Base-by-base conservation (phyloP, 2,329 filamentous ascomycete genomes). In the Neonectria magnoliae region DNA sequence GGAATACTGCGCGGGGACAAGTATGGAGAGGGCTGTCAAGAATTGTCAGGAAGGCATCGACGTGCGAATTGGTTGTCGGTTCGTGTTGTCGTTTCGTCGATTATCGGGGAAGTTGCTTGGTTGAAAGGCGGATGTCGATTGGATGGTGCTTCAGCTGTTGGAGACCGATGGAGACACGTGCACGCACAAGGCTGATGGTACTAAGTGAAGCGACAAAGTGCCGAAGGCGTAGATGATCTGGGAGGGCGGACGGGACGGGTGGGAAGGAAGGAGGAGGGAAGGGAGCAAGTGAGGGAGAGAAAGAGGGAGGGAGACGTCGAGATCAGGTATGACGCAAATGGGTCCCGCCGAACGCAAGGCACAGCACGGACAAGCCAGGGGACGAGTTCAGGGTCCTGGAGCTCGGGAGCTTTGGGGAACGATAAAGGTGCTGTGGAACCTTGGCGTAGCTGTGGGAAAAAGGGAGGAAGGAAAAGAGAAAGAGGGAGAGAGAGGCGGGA, bases 301-400 rank as follows among this genome's bases (percentile, higher is more conserved):
- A 9, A 27, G 38, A 36, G 25, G 27, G 38, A 42, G 20, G 38
- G 38, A 20, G 38, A 38, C 27, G 48, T 57, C 57, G 50, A 65
- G 60, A 62, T 66, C 45, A 60, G 63, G 63, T 73, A 73, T 73
- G 71, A 73, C 71, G 71, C 69, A 72, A 62, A 71, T 68, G 62
- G 65, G 68, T 54, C 57, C 65, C 67, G 71, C 69, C 56, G 68
- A 61, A 59, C 61, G 57, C 65, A 70, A 71, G 70, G 65, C 68
- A 72, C 70, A 71, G 60, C 48, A 51, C n/a, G 29, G 48, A 22
- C 48, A n/a, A 22, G 38, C 27, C 51, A 53, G 57, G 38, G 22
- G 16, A n/a, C 25, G 25, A 29, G 51, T 14, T 42, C 51, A 54
- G 59, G 44, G 33, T 20, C 27, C 36, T 22, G 51, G 33, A n/a